Conservation (phyloP, 305 asterid genomes). For the Striga hermonthica region DNA sequence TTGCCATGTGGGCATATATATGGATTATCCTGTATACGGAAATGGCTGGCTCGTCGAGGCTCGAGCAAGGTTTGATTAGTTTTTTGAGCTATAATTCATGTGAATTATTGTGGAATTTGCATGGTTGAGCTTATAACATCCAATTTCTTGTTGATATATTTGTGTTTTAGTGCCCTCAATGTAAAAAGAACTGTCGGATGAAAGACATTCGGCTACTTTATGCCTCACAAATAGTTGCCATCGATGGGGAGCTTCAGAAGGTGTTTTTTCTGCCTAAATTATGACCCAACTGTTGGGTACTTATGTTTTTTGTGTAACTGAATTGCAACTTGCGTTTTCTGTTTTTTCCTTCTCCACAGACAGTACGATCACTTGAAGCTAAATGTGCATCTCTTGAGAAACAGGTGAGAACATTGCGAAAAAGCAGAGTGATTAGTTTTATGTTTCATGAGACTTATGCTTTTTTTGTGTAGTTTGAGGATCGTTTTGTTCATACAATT, state of each 20-base stretch:
- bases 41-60: constrained; percentile 62
- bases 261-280: constrained; percentile 34
- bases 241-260: constrained; percentile 71
- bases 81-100: neutral
- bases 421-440: neutral
- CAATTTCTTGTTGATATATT: neutral
- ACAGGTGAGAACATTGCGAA: constrained; percentile 50
- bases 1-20: constrained; percentile 92
- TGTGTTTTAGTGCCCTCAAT: constrained; percentile 77
- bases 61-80: constrained; percentile 50
- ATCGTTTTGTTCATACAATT: neutral
- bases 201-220: constrained; percentile 72
- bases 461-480: neutral
- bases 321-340: constrained; percentile 14
- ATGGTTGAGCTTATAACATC: neutral
- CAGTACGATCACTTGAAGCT: constrained; percentile 55
- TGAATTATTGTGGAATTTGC: neutral
- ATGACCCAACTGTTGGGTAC: neutral
- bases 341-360: constrained; percentile 45
- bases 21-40: constrained; percentile 79
- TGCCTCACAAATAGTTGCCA: constrained; percentile 58
- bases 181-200: constrained; percentile 56
- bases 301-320: constrained; percentile 2
- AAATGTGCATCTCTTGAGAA: constrained; percentile 60
- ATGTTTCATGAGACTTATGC: neutral